These are phyloP conservation scores for Phlyctochytrium planicorne DNA, from an alignment of 192 early-diverging fungal genomes.

Conservation along the genomic window DNA sequence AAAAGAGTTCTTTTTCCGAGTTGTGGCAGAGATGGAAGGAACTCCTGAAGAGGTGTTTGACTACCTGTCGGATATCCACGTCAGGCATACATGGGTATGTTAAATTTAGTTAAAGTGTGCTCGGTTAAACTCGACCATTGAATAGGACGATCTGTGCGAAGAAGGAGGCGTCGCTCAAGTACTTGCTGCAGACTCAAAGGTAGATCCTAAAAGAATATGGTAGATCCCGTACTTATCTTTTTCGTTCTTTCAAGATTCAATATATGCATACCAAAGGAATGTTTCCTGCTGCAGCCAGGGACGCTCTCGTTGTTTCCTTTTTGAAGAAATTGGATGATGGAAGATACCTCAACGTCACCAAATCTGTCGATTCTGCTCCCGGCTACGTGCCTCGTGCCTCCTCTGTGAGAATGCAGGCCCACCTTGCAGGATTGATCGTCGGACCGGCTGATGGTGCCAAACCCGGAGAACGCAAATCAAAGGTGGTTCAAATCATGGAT, in stretches of 20 bases:
- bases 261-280: constrained; percentile 46
- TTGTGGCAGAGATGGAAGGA: constrained; percentile 37
- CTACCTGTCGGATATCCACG: constrained; percentile 30
- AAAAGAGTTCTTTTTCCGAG: constrained; percentile 38
- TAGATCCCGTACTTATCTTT: background rate
- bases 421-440: constrained; percentile 42
- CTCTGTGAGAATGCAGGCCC: constrained; percentile 39
- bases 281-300: constrained; percentile 43
- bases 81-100: constrained; percentile 35
- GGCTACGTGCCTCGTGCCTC: constrained; percentile 12
- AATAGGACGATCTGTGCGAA: constrained; percentile 45
- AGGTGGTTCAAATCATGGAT: constrained; percentile 43
- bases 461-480: constrained; percentile 26
- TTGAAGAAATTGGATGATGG: constrained; percentile 11
- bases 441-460: constrained; percentile 22
- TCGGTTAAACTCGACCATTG: too few species aligned
- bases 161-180: constrained; percentile 29
- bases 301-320: constrained; percentile 37
- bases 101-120: too few species aligned
- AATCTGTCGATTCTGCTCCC: constrained; percentile 37
- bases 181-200: background rate
- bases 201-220: too few species aligned
- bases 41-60: constrained; percentile 48
- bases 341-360: constrained; percentile 41
- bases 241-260: constrained; percentile 15